Base-by-base conservation (phyloP, 75 land plant species). In the Picea sitchensis region DNA sequence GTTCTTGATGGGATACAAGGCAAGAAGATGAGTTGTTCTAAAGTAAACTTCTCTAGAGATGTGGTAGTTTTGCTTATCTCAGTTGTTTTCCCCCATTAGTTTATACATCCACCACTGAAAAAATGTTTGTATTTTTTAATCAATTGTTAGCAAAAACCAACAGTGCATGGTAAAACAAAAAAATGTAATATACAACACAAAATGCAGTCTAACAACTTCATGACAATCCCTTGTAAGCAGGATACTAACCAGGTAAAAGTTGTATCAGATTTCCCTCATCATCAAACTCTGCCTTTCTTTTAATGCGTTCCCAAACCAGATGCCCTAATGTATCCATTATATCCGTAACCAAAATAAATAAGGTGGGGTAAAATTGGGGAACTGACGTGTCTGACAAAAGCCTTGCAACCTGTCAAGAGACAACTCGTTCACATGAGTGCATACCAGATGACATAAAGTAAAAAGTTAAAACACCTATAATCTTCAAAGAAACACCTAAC, bases 241-340 rank as follows among this genome's bases (percentile, higher is more conserved):
- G 21, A 71, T 38, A 77, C 32, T 8, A 18, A 95, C 98, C 92
- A 81, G 94, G 87, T 67, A 94, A 81, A 59, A 65, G 57, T 77
- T 78, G 73, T 32, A 89, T 78, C 38, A 41, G n/a, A 23, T 80
- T 80, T 72, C 93, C 95, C 84, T 90, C 83, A 34, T 95, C 98
- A 71, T 83, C 82, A 77, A 71, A 67, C 73, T 93, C 98, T 75
- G 95, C 91, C 79, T 85, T 95, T 75, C 65, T 80, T 81, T 91
- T 93, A 77, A 95, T 89, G 34, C 98, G 90, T 61, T 88, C 86
- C 98, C 98, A 95, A 14, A 95, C 98, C 85, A 95, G 76, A 77
- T 86, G 85, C 15, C 98, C 98, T 26, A 95, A 84, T 77, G 90
- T 89, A 79, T 95, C 98, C 90, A 95, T 63, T 23, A 91, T 78